A percentile compares a stretch with the other conserved stretches of the same genome.
These are phyloP conservation scores for Bretziella fagacearum DNA, from an alignment of 2,329 filamentous ascomycete genomes.

Conservation along the genomic window DNA sequence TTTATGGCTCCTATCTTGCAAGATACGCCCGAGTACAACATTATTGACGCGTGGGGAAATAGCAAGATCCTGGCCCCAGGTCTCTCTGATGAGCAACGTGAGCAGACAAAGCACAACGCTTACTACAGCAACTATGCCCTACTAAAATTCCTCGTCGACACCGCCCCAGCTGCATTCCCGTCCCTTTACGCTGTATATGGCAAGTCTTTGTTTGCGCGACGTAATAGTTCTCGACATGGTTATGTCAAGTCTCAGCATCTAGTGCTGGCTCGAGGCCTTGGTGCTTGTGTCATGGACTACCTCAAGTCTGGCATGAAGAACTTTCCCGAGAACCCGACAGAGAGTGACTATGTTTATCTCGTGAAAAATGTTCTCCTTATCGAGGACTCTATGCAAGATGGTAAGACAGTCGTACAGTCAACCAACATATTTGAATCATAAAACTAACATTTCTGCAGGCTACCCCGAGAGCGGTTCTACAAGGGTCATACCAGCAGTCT, in stretches of 20 bases:
- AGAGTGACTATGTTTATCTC: slow-evolving; percentile 61
- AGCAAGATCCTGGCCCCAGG: slow-evolving; percentile 14
- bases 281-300: slow-evolving; percentile 51
- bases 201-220: slow-evolving; percentile 59
- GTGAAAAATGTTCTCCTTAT: slow-evolving; percentile 65
- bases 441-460: slow-evolving; percentile 3
- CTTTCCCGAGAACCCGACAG: slow-evolving; percentile 17
- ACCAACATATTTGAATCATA: neutral
- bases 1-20: slow-evolving; percentile 4
- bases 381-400: slow-evolving; percentile 63
- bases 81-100: neutral
- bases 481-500: slow-evolving; percentile 54
- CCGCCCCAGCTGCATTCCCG: slow-evolving; percentile 63
- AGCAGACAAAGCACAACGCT: slow-evolving; percentile 16
- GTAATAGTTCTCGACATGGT: slow-evolving; percentile 40
- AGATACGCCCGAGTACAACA: slow-evolving; percentile 9
- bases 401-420: slow-evolving; percentile 24
- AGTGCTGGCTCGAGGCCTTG: slow-evolving; percentile 47
- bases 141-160: slow-evolving; percentile 59
- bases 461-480: slow-evolving; percentile 24
- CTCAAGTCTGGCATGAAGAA: slow-evolving; percentile 33
- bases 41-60: slow-evolving; percentile 16
- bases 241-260: slow-evolving; percentile 38
- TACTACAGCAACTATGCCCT: slow-evolving; percentile 59
- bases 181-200: slow-evolving; percentile 76